Conservation (phyloP, 2,329 filamentous ascomycete species). For the Plectosphaerella sp. region DNA sequence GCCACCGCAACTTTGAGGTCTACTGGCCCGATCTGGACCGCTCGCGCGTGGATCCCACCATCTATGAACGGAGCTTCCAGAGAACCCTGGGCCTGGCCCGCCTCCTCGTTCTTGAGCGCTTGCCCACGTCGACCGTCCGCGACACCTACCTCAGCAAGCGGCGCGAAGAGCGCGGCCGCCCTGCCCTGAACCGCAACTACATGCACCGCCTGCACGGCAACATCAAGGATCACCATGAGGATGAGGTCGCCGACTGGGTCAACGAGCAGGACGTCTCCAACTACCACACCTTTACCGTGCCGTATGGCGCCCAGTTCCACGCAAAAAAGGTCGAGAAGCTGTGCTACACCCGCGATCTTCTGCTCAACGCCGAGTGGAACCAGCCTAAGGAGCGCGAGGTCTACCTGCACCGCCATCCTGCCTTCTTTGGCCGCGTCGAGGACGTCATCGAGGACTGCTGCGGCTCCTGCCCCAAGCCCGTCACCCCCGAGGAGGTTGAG, state of each 20-base stretch:
- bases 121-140: conserved; percentile 64
- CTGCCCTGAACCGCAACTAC: conserved; percentile 41
- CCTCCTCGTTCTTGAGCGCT: conserved; percentile 72
- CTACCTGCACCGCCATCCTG: conserved; percentile 77
- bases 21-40: conserved; percentile 74
- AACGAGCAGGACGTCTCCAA: conserved; percentile 71
- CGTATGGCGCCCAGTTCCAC: conserved; percentile 58
- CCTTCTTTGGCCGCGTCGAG: conserved; percentile 73
- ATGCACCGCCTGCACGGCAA: conserved; percentile 54
- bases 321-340: conserved; percentile 76
- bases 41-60: conserved; percentile 75
- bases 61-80: conserved; percentile 77
- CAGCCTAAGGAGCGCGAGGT: conserved; percentile 69
- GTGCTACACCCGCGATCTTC: conserved; percentile 72
- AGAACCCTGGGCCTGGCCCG: conserved; percentile 74
- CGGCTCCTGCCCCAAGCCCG: conserved; percentile 67
- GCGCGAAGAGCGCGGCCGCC: conserved; percentile 67
- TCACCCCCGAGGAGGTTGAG: conserved; percentile 67
- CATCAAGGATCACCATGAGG: conserved; percentile 71
- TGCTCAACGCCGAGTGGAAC: conserved; percentile 87
- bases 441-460: conserved; percentile 81
- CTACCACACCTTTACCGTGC: conserved; percentile 74
- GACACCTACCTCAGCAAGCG: conserved; percentile 68
- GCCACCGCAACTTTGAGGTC: conserved; percentile 78
- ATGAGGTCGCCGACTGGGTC: conserved; percentile 81